A percentile compares a stretch with the other conserved stretches of the same genome.
Conservation (phyloP, 129 eudicot genomes). For the Oenanthe sinensis region DNA sequence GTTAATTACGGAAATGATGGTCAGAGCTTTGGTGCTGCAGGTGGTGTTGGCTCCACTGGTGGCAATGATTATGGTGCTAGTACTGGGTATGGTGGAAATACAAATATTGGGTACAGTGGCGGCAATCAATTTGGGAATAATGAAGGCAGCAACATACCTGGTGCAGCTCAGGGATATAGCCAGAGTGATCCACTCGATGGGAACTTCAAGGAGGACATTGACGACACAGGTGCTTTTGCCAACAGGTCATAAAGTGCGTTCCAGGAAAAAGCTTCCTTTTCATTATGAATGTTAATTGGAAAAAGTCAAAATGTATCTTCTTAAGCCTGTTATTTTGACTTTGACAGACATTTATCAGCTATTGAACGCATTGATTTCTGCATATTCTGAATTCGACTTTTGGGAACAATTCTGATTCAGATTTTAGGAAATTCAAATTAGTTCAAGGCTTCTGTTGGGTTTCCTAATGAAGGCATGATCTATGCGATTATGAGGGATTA, state of each 20-base stretch:
- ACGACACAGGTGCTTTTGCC: conserved; percentile 43
- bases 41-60: conserved; percentile 15
- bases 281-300: not conserved
- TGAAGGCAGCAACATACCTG: not conserved
- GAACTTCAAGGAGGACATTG: conserved; percentile 35
- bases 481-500: not conserved
- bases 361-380: not conserved
- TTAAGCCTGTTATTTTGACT: not conserved
- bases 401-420: not conserved
- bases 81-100: not conserved
- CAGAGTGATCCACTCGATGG: conserved; percentile 26
- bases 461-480: not conserved
- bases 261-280: not conserved
- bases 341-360: not conserved
- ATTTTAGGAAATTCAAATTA: not conserved
- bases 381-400: not conserved
- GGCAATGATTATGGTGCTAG: conserved; percentile 3
- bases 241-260: conserved; percentile 30
- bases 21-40: conserved; percentile 28
- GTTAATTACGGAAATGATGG: conserved; percentile 17
- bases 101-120: not conserved
- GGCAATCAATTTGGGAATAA: not conserved
- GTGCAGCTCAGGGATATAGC: not conserved
- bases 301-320: not conserved
- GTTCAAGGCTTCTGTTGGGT: not conserved